A percentile compares a stretch with the other conserved stretches of the same genome.
Conservation (phyloP, 2,329 filamentous ascomycete species). For the Fusarium sp. region DNA sequence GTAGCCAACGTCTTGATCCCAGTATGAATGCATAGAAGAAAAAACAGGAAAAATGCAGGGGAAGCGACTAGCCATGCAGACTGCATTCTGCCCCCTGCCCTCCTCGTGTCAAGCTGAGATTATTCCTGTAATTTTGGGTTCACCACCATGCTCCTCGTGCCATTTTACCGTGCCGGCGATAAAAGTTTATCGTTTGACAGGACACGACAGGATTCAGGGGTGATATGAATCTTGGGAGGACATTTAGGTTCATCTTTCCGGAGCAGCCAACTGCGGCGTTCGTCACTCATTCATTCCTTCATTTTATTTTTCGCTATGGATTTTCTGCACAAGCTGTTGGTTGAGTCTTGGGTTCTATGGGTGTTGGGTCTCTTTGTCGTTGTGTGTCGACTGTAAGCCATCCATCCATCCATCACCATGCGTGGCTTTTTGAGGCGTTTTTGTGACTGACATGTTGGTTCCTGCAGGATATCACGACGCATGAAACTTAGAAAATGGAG, state of each 20-base stretch:
- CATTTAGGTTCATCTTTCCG: not conserved
- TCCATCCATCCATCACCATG: not conserved
- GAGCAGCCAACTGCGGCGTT: not conserved
- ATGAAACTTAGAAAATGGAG: slow-evolving; percentile 55
- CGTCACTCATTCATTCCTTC: not conserved
- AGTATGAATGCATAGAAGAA: not conserved
- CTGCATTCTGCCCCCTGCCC: not conserved
- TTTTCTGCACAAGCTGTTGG: slow-evolving; percentile 34
- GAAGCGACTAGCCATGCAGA: not conserved
- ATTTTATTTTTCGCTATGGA: slow-evolving; percentile 34
- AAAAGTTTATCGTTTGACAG: not conserved
- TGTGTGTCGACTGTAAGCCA: slow-evolving; percentile 36
- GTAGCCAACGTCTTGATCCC: not conserved
- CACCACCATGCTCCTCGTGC: not conserved
- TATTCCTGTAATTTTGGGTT: not conserved
- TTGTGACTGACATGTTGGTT: not conserved
- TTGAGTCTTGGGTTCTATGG: slow-evolving; percentile 47
- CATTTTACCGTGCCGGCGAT: not conserved
- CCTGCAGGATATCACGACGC: slow-evolving; percentile 41
- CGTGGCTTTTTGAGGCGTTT: not conserved
- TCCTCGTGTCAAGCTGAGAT: not conserved
- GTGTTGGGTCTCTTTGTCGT: slow-evolving; percentile 40
- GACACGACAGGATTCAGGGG: not conserved
- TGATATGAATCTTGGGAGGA: not conserved
- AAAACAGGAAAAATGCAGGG: not conserved